Base-by-base conservation (phyloP, 192 early-diverging fungal genomes). In the Rhizoclosmatium sp. region DNA sequence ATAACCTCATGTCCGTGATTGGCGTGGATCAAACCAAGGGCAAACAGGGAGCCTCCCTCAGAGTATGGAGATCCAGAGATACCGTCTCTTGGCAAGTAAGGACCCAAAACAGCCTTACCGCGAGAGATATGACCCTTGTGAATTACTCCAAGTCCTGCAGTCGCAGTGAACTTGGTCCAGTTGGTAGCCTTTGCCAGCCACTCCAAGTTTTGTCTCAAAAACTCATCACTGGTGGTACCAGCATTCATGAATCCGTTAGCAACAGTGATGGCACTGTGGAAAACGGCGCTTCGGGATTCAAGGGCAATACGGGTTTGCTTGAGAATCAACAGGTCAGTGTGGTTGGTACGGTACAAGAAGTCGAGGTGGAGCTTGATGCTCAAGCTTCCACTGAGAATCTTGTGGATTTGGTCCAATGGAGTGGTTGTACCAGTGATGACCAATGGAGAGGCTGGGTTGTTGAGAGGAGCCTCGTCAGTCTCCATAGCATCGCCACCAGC, bases 151-250 rank as follows among this genome's bases (percentile, higher is more conserved):
- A 99, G 83, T 14, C 96, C 94, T 12, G 98, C 98, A 2, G 97
- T 99, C 1, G 97, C 98, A 68, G 95, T 94, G 84, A 99, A 99
- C 86, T 99, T 99, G 40, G 96, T 93, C 98, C 98, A 99, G 88
- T 98, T 98, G 46, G 93, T 98, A 54, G 97, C 96, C 68, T 97
- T 91, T 61, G 93, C 91, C 49, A 99, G 90, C 98, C 98, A 99
- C 78, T 99, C 97, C 58, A 99, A 86, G 83, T 96, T 98, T 71
- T 97, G 93, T 60, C 98, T 89, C 84, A 99, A 88, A 81, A 99
- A 99, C 80, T 95, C 96, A 80, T 99, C 98, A 69, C 94, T 94
- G 1, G 97, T 98, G 2, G 98, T 99, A 40, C 98, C 98, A 39
- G 97, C 95, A 66, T 98, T 93, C 96, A 97, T 97, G 77, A 96